phyloP scores from a whole-genome alignment of 331 rosid species.

The Pyrus hybrid region DNA sequence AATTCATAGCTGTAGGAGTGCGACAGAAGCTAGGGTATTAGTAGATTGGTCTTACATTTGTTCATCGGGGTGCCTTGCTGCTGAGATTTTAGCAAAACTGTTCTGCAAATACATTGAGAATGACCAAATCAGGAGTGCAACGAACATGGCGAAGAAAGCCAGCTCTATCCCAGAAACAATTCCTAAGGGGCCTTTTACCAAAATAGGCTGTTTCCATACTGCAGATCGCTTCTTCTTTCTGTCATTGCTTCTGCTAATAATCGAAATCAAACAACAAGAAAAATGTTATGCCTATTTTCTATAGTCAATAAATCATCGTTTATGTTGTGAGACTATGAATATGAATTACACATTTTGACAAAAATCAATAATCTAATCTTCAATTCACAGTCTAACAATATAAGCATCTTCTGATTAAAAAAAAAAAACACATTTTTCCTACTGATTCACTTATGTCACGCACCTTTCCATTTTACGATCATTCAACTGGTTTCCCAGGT shows the following conservation, averaged over 20 bases:
- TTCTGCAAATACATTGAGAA: slow-evolving; percentile 10
- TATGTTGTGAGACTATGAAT: too few relatives aligned
- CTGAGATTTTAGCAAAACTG: slow-evolving; percentile 17
- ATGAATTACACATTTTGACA: background rate
- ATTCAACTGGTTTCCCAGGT: slow-evolving; percentile 25
- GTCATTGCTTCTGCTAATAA: background rate
- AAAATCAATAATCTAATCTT: background rate
- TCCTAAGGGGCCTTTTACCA: slow-evolving; percentile 61
- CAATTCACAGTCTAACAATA: background rate
- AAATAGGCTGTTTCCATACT: background rate
- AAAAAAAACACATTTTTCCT: background rate
- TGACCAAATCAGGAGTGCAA: slow-evolving; percentile 49
- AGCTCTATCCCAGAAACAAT: slow-evolving; percentile 50
- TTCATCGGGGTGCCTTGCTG: slow-evolving; percentile 8
- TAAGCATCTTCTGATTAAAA: background rate
- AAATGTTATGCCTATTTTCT: background rate
- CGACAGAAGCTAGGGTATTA: too few relatives aligned
- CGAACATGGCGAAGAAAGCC: slow-evolving; percentile 43
- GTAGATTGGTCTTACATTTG: slow-evolving; percentile 26
- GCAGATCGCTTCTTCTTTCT: background rate
- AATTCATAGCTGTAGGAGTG: too few relatives aligned
- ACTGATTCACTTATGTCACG: background rate
- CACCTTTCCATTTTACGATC: slow-evolving; percentile 15
- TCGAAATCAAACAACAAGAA: background rate
- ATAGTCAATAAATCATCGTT: too few relatives aligned